phyloP scores from a whole-genome alignment of 495 filamentous ascomycete species.

The Aspergillus bridgeri region DNA sequence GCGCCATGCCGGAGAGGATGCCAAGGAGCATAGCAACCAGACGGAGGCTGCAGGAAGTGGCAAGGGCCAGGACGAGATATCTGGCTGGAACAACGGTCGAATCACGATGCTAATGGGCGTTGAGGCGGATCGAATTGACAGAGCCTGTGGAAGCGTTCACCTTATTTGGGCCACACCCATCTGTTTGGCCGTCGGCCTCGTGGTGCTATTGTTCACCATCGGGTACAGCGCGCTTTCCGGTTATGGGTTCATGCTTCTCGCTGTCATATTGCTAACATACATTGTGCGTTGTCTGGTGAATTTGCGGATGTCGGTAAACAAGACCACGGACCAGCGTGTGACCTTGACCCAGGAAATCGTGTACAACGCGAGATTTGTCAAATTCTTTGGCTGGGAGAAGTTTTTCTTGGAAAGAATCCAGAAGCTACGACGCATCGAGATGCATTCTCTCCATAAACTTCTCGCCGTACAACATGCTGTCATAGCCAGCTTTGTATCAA shows the following conservation, averaged over 20 bases:
- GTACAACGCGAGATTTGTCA: constrained; percentile 88
- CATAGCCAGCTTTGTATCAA: constrained; percentile 69
- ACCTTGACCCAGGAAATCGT: constrained; percentile 90
- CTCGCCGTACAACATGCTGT: constrained; percentile 80
- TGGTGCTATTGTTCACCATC: constrained; percentile 78
- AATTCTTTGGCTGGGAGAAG: constrained; percentile 92
- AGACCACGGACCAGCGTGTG: constrained; percentile 87
- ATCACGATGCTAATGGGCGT: constrained; percentile 91
- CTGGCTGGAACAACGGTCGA: constrained; percentile 86
- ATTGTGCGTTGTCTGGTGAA: constrained; percentile 69
- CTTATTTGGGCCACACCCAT: constrained; percentile 84
- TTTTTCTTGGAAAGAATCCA: constrained; percentile 76
- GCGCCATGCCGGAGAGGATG: constrained; percentile 39
- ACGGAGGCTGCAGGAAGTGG: constrained; percentile 29
- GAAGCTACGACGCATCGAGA: constrained; percentile 69
- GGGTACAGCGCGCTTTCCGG: constrained; percentile 85
- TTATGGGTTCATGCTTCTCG: constrained; percentile 75
- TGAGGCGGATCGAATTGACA: constrained; percentile 86
- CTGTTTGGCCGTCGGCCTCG: constrained; percentile 69
- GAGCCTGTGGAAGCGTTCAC: constrained; percentile 83
- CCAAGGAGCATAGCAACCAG: constrained; percentile 22
- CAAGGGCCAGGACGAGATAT: constrained; percentile 30
- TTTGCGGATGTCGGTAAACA: constrained; percentile 76
- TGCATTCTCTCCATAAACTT: constrained; percentile 72
- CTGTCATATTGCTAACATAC: constrained; percentile 67